Percentiles rank a stretch among this genome's conserved stretches.
Evolutionary conservation across 208 protist genomes (phyloP).

Genomic region (Trichomonas gallinae): DNA sequence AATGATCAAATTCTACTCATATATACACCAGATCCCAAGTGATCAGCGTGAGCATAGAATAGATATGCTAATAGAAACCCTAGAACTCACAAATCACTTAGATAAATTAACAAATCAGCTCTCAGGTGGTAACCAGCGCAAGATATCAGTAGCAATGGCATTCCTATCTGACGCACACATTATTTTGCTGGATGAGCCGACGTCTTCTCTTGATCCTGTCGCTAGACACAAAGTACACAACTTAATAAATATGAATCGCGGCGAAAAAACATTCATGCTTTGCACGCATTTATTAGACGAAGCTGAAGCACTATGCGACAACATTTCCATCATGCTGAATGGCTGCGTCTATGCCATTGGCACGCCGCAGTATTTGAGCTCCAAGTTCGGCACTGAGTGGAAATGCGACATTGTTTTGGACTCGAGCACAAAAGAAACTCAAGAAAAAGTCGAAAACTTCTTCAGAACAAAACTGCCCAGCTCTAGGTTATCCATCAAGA

Average conservation of each 20-base stretch:
- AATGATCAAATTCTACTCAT: neutral
- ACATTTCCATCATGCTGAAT: slow-evolving; percentile 2
- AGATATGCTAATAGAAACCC: neutral
- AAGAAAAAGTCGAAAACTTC: neutral
- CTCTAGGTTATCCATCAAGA: neutral
- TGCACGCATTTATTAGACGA: neutral
- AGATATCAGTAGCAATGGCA: neutral
- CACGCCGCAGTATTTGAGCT: neutral
- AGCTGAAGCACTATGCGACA: neutral
- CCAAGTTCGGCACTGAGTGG: neutral
- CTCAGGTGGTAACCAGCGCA: neutral
- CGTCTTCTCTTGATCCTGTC: neutral
- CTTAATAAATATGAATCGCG: neutral
- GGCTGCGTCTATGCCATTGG: neutral
- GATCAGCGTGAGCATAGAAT: neutral
- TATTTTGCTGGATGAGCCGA: slow-evolving; percentile 18
- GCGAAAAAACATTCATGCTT: neutral
- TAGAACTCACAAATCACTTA: neutral
- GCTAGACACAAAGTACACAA: neutral
- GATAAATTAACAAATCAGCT: neutral
- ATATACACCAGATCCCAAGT: neutral
- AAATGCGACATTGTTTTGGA: neutral
- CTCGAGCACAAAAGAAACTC: too few relatives aligned
- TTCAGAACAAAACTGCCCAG: neutral
- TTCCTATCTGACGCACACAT: neutral